Conservation (phyloP, 257 asterid species). For the Handroanthus guayacan region DNA sequence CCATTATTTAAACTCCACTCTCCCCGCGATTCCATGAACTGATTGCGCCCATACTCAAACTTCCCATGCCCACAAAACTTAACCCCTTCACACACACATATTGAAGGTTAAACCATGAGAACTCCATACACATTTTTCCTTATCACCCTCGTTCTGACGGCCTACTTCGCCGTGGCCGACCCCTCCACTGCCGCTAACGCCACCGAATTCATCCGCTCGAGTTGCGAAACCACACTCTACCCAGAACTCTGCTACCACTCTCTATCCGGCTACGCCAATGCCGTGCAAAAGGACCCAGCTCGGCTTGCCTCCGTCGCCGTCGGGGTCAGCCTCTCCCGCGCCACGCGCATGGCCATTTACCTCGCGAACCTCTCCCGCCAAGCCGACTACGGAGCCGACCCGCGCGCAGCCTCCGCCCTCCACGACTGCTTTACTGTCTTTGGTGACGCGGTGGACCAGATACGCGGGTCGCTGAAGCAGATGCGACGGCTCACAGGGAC, state of each 20-base stretch:
- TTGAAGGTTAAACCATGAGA: conserved; percentile 35
- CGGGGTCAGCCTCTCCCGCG: conserved; percentile 65
- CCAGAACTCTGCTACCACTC: conserved; percentile 71
- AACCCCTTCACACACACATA: neutral
- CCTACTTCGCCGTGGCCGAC: conserved; percentile 42
- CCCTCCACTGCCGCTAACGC: conserved; percentile 21
- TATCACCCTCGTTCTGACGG: conserved; percentile 34
- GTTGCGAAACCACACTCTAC: conserved; percentile 69
- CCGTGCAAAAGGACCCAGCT: conserved; percentile 61
- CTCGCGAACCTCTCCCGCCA: conserved; percentile 57
- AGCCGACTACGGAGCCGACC: conserved; percentile 59
- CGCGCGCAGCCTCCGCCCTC: conserved; percentile 61
- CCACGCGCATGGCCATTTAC: conserved; percentile 48
- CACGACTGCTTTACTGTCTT: conserved; percentile 72
- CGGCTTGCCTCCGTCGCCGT: conserved; percentile 68
- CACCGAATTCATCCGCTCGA: conserved; percentile 69
- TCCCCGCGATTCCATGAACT: neutral
- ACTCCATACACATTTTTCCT: conserved; percentile 32
- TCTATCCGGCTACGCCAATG: conserved; percentile 57
- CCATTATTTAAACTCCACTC: conserved; percentile 32
- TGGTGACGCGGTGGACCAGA: conserved; percentile 74
- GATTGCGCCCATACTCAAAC: neutral
- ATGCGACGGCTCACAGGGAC: conserved; percentile 62
- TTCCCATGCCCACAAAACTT: neutral
- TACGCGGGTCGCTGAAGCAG: conserved; percentile 69